Evolutionary conservation across 2,329 filamentous ascomycete species (phyloP), one percentile per base, ranked within the genome.

Genomic region (Cryoendolithus antarcticus): DNA sequence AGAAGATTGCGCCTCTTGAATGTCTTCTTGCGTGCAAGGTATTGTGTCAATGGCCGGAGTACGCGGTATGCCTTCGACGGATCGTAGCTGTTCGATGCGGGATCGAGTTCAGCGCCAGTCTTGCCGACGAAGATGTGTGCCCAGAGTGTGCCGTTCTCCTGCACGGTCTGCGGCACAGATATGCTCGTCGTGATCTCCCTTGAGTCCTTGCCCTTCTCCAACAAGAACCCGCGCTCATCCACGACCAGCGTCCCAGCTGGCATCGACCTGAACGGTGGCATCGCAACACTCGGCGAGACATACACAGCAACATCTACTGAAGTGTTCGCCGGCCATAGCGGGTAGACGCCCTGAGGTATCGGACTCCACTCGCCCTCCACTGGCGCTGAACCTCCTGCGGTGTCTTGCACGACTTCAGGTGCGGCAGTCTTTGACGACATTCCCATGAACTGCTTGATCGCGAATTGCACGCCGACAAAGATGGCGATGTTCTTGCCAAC

Each of bases 71-170:
- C 88, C 44, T 75, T 80, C 6, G 72, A 71, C 0, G 77, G 65
- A 57, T 93, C 82, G 59, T 85, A 98, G 42, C 70, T 71, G 1
- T 76, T 67, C 40, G 75, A 72, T 7, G 71, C 71, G 2, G 89
- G 89, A 54, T 96, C 89, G 27, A 94, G 66, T 40, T 74, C 70
- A 43, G 75, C 74, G 38, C 88, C 89, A 7, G 77, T 66, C 48
- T 93, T 74, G 8, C 77, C 85, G 44, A 96, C 68, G 53, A 86
- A 94, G 62, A 96, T 93, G 61, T 98, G 91, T 2, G 84, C 89
- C 78, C 85, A 95, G 7, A 98, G 72, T 1, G 89, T 95, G 28
- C 85, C 86, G 58, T 96, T 96, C 49, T 86, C 73, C 67, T 95
- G 88, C 0, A 93, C 86, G 32, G 75, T 70, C 45, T 70, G 69